These are phyloP conservation scores for Mortierella sp. DNA, from an alignment of 371 early-diverging fungal genomes.

Conservation along the genomic window DNA sequence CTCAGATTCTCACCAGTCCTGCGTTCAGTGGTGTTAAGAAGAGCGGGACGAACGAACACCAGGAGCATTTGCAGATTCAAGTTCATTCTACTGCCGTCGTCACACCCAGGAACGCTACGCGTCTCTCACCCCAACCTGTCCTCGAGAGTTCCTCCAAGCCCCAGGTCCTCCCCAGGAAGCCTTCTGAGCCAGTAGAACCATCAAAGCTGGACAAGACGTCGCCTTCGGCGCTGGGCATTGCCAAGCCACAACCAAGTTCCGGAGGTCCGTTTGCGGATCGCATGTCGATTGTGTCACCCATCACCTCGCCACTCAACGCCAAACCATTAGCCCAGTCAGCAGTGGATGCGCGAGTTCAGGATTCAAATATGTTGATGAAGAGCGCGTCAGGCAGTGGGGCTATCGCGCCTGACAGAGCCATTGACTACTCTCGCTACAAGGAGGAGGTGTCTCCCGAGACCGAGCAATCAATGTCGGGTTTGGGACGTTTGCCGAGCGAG, in stretches of 20 bases:
- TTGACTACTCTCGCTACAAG: constrained; percentile 30
- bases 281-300: constrained; percentile 1
- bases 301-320: not conserved
- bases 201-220: constrained; percentile 14
- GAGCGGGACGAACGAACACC: not conserved
- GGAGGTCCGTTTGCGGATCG: not conserved
- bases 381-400: not conserved
- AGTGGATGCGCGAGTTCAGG: not conserved
- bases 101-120: not conserved
- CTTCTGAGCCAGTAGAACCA: not conserved
- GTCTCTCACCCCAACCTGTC: constrained; percentile 6
- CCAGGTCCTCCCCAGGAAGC: not conserved
- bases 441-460: constrained; percentile 15
- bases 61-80: constrained; percentile 22
- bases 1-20: constrained; percentile 25
- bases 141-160: not conserved
- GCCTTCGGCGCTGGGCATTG: constrained; percentile 23
- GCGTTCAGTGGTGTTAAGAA: not conserved
- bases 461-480: constrained; percentile 1
- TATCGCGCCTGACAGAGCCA: not conserved
- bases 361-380: no score
- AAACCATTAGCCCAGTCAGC: not conserved
- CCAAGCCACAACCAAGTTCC: not conserved
- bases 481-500: not conserved
- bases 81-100: constrained; percentile 16